These are phyloP conservation scores for Cystobasidium slooffiae DNA, from an alignment of 1,284 basidiomycete genomes.

Conservation along the genomic window DNA sequence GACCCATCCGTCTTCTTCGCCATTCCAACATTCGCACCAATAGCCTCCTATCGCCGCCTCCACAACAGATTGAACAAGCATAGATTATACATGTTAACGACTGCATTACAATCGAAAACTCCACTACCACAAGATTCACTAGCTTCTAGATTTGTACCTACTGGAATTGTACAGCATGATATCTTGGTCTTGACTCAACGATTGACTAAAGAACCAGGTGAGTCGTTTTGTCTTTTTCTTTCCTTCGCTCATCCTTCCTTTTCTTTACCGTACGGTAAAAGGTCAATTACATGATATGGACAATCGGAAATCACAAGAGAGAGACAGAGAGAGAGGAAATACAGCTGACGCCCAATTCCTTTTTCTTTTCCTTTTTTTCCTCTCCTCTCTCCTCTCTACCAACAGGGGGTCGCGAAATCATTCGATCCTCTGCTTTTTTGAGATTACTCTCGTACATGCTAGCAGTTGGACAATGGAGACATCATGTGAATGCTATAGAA, in stretches of 20 bases:
- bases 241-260: not conserved
- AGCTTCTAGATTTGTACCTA: slow-evolving; percentile 40
- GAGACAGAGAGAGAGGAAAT: too few relatives aligned
- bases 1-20: slow-evolving; percentile 12
- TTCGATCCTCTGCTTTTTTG: slow-evolving; percentile 24
- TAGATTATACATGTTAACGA: slow-evolving; percentile 51
- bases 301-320: too few relatives aligned
- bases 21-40: slow-evolving; percentile 38
- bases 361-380: too few relatives aligned
- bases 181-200: slow-evolving; percentile 27
- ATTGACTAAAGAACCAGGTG: slow-evolving; percentile 18
- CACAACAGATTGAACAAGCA: slow-evolving; percentile 51
- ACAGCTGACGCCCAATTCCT: too few relatives aligned
- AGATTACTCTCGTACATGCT: slow-evolving; percentile 35
- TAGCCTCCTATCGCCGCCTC: slow-evolving; percentile 53
- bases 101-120: slow-evolving; percentile 53
- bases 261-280: too few relatives aligned
- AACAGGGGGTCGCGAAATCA: slow-evolving; percentile 16
- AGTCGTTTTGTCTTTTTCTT: not conserved
- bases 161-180: slow-evolving; percentile 31
- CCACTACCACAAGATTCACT: slow-evolving; percentile 56
- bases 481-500: slow-evolving; percentile 27
- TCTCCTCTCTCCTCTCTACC: not conserved
- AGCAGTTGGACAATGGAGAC: slow-evolving; percentile 29
- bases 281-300: too few relatives aligned